These are phyloP conservation scores for Aspergillus incahuasiensis DNA, from an alignment of 495 filamentous ascomycete species.

Conservation along the genomic window DNA sequence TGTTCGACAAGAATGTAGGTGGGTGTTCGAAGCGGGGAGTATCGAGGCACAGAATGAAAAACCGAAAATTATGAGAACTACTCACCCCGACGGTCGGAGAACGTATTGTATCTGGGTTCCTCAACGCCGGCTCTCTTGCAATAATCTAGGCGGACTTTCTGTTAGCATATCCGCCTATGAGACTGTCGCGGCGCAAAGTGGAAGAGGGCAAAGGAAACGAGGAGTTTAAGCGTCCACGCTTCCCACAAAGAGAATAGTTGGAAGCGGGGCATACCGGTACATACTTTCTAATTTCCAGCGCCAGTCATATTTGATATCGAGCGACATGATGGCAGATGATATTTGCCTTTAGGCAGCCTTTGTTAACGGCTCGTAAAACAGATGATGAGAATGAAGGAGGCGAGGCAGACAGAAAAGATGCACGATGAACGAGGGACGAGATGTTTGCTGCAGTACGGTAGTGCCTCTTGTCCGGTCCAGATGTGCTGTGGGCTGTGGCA, in stretches of 20 bases:
- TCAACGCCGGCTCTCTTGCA: constrained; percentile 53
- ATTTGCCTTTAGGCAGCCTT: not conserved
- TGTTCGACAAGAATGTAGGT: not conserved
- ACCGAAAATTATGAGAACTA: not conserved
- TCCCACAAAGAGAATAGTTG: constrained; percentile 13
- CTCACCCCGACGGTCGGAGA: constrained; percentile 75
- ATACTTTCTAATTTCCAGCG: constrained; percentile 51
- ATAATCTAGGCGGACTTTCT: constrained; percentile 44
- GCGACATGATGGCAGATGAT: constrained; percentile 26
- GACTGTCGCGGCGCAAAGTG: not conserved
- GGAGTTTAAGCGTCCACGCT: not conserved
- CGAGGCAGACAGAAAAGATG: not conserved
- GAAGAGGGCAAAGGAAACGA: not conserved
- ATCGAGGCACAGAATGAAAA: constrained; percentile 6
- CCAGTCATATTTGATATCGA: constrained; percentile 30
- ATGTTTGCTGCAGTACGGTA: not conserved
- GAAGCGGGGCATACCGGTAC: constrained; percentile 40
- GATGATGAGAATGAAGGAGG: not conserved
- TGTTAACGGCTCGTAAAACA: not conserved
- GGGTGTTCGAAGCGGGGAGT: not conserved
- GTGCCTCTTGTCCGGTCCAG: not conserved
- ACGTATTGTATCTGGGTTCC: constrained; percentile 61
- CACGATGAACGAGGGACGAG: not conserved
- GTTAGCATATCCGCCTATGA: constrained; percentile 15
- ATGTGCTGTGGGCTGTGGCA: not conserved